These are phyloP conservation scores for Pedinophyceae sp. DNA, from an alignment of 139 green algal genomes.

Conservation along the genomic window DNA sequence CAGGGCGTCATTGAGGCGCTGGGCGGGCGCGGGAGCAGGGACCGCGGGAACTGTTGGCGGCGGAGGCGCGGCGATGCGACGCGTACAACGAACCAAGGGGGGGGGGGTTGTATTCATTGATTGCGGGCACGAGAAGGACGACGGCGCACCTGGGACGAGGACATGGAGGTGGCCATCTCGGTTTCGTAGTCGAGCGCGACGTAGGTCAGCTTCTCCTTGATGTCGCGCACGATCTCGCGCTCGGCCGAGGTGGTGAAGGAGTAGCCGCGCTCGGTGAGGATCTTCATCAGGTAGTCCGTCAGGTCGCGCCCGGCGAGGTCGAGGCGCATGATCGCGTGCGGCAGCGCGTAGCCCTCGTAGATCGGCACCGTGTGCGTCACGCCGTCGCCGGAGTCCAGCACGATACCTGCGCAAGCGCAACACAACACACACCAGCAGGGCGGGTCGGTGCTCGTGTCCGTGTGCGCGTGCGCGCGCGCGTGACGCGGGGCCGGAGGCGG, in stretches of 20 bases:
- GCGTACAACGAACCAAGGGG: too few relatives aligned
- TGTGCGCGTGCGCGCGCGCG: too few relatives aligned
- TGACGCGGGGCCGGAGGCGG: too few relatives aligned
- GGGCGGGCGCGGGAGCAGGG: too few relatives aligned
- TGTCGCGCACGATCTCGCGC: slow-evolving; percentile 96
- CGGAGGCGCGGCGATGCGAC: too few relatives aligned
- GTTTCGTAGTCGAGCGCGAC: slow-evolving; percentile 95
- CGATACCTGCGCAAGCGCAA: slow-evolving; percentile 57
- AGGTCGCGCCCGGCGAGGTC: slow-evolving; percentile 92
- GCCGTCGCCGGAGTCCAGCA: slow-evolving; percentile 92
- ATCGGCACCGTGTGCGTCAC: slow-evolving; percentile 90
- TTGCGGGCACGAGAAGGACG: too few relatives aligned
- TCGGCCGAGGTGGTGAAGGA: slow-evolving; percentile 94
- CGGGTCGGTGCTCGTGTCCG: too few relatives aligned
- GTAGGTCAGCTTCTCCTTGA: slow-evolving; percentile 99
- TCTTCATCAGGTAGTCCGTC: slow-evolving; percentile 93
- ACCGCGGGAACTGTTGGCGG: too few relatives aligned
- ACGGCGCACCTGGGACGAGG: slow-evolving; percentile 48
- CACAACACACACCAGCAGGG: background rate
- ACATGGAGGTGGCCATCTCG: slow-evolving; percentile 63
- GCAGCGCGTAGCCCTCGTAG: slow-evolving; percentile 93
- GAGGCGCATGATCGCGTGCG: slow-evolving; percentile 87
- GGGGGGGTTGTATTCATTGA: too few relatives aligned
- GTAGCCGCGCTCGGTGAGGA: slow-evolving; percentile 90
- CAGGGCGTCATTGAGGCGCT: too few relatives aligned